Percentiles rank a stretch among this genome's conserved stretches.
These are phyloP conservation scores for Alternaria triticimaculans DNA, from an alignment of 2,329 filamentous ascomycete genomes.

Conservation along the genomic window DNA sequence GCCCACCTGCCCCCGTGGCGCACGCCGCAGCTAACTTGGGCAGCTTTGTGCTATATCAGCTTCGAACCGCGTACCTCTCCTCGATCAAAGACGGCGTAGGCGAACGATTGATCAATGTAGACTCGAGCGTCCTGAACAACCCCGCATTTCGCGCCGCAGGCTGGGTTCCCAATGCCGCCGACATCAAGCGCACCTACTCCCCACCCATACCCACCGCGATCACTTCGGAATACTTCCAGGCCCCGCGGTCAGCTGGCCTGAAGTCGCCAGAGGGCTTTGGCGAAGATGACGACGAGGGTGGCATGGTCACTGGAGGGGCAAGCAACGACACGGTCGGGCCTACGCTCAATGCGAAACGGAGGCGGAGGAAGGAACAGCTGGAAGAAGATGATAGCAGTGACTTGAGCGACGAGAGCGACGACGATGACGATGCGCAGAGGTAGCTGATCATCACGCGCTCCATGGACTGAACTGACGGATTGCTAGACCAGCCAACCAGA, in stretches of 20 bases:
- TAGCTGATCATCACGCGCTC: slow-evolving; percentile 4
- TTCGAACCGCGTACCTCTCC: slow-evolving; percentile 80
- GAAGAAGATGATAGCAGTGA: slow-evolving; percentile 88
- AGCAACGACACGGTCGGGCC: slow-evolving; percentile 72
- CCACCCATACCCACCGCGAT: slow-evolving; percentile 84
- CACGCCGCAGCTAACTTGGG: slow-evolving; percentile 25
- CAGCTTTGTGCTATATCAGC: slow-evolving; percentile 81
- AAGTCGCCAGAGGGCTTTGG: slow-evolving; percentile 63
- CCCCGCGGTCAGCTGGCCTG: slow-evolving; percentile 65
- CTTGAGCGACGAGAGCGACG: slow-evolving; percentile 82
- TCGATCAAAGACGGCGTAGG: slow-evolving; percentile 84
- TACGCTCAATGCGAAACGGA: slow-evolving; percentile 67
- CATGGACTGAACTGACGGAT: slow-evolving; percentile 3
- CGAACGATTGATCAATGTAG: slow-evolving; percentile 81
- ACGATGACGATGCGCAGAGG: slow-evolving; percentile 66
- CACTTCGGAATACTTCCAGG: slow-evolving; percentile 84
- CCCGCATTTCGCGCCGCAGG: slow-evolving; percentile 82
- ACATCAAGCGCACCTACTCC: slow-evolving; percentile 83
- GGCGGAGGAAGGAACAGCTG: slow-evolving; percentile 74
- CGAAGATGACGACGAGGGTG: slow-evolving; percentile 73
- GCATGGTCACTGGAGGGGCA: slow-evolving; percentile 71
- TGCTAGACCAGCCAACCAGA: slow-evolving; percentile 76
- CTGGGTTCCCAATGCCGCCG: slow-evolving; percentile 75
- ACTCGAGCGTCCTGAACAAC: slow-evolving; percentile 79
- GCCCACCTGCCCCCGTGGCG: slow-evolving; percentile 15